phyloP scores from a whole-genome alignment of 805 yeast genomes.

The Suhomyces vadensis region DNA sequence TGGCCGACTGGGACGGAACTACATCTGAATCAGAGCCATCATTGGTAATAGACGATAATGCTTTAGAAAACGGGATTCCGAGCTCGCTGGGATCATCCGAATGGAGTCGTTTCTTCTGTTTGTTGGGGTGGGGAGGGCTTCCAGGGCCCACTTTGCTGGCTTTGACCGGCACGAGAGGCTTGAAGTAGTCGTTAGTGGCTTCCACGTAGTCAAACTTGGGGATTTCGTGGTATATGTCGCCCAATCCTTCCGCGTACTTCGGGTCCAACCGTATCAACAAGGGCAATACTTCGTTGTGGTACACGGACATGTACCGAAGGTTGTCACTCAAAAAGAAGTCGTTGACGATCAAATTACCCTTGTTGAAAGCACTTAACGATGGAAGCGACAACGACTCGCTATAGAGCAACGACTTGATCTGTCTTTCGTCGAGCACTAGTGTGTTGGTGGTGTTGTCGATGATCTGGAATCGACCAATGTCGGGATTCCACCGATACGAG shows the following conservation, averaged over 20 bases:
- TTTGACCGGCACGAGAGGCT: conserved; percentile 26
- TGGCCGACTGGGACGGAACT: conserved; percentile 5
- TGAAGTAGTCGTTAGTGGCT: conserved; percentile 24
- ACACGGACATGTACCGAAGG: conserved; percentile 35
- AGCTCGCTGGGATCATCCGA: conserved; percentile 7
- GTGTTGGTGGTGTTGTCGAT: conserved; percentile 24
- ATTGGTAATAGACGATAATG: conserved; percentile 10
- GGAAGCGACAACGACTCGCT: conserved; percentile 34
- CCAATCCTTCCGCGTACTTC: conserved; percentile 31
- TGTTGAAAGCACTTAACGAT: conserved; percentile 26
- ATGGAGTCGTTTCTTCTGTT: conserved; percentile 9
- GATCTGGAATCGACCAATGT: conserved; percentile 35
- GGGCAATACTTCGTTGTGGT: conserved; percentile 39
- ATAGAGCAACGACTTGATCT: conserved; percentile 33
- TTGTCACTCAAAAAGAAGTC: conserved; percentile 39
- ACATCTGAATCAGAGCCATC: conserved; percentile 10
- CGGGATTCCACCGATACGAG: conserved; percentile 39
- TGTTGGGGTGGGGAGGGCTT: conserved; percentile 4
- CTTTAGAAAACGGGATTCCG: conserved; percentile 8
- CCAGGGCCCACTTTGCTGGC: conserved; percentile 12
- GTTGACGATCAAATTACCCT: conserved; percentile 35
- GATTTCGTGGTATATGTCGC: conserved; percentile 29
- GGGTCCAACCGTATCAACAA: conserved; percentile 29
- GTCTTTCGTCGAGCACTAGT: conserved; percentile 32
- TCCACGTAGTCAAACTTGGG: conserved; percentile 37